Base-by-base conservation (phyloP, 768 basidiomycete genomes). In the Auricularia cornea region DNA sequence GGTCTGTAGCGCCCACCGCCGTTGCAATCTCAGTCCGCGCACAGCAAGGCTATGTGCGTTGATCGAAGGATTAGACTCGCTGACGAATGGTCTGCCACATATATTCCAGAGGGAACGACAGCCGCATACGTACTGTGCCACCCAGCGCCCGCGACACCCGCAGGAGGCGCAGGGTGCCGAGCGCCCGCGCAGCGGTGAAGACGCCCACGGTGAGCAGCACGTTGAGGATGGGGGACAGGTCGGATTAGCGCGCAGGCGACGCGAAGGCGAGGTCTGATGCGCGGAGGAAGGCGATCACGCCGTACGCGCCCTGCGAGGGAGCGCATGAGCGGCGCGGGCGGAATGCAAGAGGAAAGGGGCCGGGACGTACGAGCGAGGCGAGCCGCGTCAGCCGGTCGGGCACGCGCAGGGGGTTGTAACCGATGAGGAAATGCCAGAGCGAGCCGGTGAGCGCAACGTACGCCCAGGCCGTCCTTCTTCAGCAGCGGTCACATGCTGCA, bases 401-500 rank as follows among this genome's bases (percentile, higher is more conserved):
- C 30, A 80, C 41, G 18, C 71, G 77, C 62, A 89, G 74, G 3
- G 90, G 91, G 68, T 87, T 86, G 66, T 90, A 84, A 1, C 95
- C 94, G 61, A 95, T 80, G 2, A 89, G 66, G 62, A 83, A 81
- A 72, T 96, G 96, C 94, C 94, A 80, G 2, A 89, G 65, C 62
- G 83, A 81, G 72, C 96, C 96, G 93, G 94, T n/a, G 14, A 85
- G 73, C 0, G 84, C 85, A 40, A 89, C 61, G 68, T 94, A 95
- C 72, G 89, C 90, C 16, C 90, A 90, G 80, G 0, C 89, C 90
- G 65, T 97, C 95, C 64, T 82, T 81, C 69, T 86, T 84, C 30
- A 97, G 74, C 26, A 97, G 74, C 0, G 95, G 94, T 88, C 90
- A 97, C 91, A 97, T 94, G 71, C 95, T 95, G 70, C 11, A 40